Conservation (phyloP, 2,329 filamentous ascomycete genomes). For the Albifimbria verrucaria region DNA sequence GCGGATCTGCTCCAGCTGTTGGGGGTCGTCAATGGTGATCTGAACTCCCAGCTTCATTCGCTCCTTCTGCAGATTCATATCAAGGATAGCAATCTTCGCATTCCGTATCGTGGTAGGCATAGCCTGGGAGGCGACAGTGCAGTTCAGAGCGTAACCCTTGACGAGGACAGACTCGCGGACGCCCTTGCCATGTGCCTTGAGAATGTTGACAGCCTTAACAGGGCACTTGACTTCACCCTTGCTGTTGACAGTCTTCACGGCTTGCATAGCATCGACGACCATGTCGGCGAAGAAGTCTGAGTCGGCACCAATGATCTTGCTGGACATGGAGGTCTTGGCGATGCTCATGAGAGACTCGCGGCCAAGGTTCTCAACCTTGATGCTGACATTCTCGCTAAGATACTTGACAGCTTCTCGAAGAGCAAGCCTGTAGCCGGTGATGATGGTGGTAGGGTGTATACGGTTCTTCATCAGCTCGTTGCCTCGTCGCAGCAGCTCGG, state of each 20-base stretch:
- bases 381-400: constrained; percentile 97
- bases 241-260: constrained; percentile 91
- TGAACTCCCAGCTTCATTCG: constrained; percentile 99
- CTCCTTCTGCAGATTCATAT: constrained; percentile 99
- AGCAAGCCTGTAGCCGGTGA: constrained; percentile 94
- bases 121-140: constrained; percentile 95
- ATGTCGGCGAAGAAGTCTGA: constrained; percentile 97
- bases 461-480: constrained; percentile 99
- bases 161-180: constrained; percentile 83
- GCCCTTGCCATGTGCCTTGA: constrained; percentile 97
- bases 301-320: constrained; percentile 96
- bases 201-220: constrained; percentile 97
- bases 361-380: constrained; percentile 88
- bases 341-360: constrained; percentile 90
- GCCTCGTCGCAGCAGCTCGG: constrained; percentile 86
- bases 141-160: constrained; percentile 97
- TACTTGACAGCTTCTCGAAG: constrained; percentile 96
- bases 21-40: constrained; percentile 95
- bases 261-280: constrained; percentile 90
- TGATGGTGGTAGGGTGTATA: constrained; percentile 99
- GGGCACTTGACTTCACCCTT: constrained; percentile 92
- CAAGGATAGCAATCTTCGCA: constrained; percentile 93
- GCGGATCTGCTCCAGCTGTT: constrained; percentile 95
- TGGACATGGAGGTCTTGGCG: constrained; percentile 98
- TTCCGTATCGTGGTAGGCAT: constrained; percentile 92